phyloP scores from a whole-genome alignment of 78 protist genomes.

The Dictyostelium capitatum region DNA sequence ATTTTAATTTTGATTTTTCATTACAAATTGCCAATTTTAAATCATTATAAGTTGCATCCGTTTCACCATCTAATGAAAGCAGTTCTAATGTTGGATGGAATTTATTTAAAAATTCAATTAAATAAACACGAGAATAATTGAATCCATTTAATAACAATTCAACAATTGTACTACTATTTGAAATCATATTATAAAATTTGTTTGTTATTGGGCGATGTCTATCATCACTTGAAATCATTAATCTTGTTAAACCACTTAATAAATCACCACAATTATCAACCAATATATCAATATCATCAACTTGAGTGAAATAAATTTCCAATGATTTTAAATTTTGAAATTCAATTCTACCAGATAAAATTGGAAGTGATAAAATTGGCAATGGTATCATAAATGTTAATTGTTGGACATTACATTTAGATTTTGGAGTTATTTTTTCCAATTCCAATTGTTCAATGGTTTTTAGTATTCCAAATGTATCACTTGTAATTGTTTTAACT shows the following conservation, averaged over 20 bases:
- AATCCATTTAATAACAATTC: background rate
- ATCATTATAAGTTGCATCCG: background rate
- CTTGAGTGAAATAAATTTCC: background rate
- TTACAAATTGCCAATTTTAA: background rate
- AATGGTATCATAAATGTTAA: background rate
- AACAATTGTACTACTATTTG: background rate
- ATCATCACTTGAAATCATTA: background rate
- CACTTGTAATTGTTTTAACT: background rate
- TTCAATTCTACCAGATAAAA: background rate
- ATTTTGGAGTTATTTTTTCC: background rate
- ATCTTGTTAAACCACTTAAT: background rate
- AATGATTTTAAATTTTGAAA: background rate
- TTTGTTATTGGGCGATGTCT: background rate
- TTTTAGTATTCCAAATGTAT: background rate
- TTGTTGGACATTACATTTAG: background rate
- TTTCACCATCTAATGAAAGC: slow-evolving; percentile 3
- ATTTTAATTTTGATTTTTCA: background rate
- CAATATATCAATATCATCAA: slow-evolving; percentile 10
- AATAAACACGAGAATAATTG: background rate
- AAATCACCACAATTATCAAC: background rate
- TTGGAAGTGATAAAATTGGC: background rate
- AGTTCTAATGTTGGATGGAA: background rate
- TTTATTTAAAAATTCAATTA: background rate
- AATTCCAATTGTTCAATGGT: too few relatives aligned
- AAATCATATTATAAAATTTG: background rate